Evolutionary conservation across 768 basidiomycete genomes (phyloP).

Genomic region (Imleria badia): DNA sequence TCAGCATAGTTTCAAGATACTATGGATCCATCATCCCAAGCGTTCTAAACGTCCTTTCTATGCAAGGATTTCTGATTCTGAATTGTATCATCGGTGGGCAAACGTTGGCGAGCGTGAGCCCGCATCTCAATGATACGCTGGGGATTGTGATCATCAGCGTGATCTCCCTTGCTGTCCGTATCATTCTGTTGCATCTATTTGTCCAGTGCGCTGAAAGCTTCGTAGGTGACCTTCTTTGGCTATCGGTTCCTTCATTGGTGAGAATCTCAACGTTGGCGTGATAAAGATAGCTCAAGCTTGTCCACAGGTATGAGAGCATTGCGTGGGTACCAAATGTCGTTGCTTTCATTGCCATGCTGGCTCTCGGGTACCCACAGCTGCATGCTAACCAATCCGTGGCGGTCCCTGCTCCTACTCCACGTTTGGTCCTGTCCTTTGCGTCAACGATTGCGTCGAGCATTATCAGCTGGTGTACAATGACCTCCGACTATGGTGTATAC

Average conservation of each 20-base stretch:
- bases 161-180: slow-evolving; percentile 31
- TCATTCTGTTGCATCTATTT: not conserved
- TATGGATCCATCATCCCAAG: slow-evolving; percentile 41
- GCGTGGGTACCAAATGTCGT: slow-evolving; percentile 79
- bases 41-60: slow-evolving; percentile 47
- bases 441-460: slow-evolving; percentile 45
- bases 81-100: slow-evolving; percentile 66
- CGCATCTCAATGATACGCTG: slow-evolving; percentile 29
- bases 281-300: not conserved
- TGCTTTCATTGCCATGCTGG: slow-evolving; percentile 64
- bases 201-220: not conserved
- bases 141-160: slow-evolving; percentile 36
- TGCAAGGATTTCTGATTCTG: slow-evolving; percentile 57
- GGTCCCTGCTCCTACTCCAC: slow-evolving; percentile 34
- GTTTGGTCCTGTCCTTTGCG: slow-evolving; percentile 42
- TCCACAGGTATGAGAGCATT: slow-evolving; percentile 64
- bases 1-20: slow-evolving; percentile 31
- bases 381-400: slow-evolving; percentile 38
- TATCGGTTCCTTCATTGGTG: slow-evolving; percentile 61
- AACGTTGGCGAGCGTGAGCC: slow-evolving; percentile 49
- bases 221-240: slow-evolving; percentile 62
- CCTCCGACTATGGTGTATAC: slow-evolving; percentile 50
- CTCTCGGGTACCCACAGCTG: slow-evolving; percentile 68
- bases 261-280: slow-evolving; percentile 1
- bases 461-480: slow-evolving; percentile 44